These are phyloP conservation scores for Naganishia vaughanmartiniae DNA, from an alignment of 768 basidiomycete species.

Conservation along the genomic window DNA sequence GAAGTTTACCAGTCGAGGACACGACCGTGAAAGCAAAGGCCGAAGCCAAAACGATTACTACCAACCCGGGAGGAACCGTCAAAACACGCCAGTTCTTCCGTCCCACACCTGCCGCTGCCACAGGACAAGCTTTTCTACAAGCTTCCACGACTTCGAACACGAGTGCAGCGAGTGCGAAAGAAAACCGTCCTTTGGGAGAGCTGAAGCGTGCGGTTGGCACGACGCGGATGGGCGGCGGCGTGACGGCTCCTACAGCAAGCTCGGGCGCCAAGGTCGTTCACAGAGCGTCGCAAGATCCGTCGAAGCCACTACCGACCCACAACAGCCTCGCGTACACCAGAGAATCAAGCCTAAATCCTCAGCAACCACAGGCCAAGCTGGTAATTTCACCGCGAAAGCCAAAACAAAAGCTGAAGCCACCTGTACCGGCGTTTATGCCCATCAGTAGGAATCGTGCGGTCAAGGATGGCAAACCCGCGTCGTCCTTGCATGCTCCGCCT, in stretches of 20 bases:
- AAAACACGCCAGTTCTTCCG: slow-evolving; percentile 23
- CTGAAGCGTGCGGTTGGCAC: background rate
- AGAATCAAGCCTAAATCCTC: background rate
- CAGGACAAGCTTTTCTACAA: background rate
- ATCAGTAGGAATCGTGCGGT: slow-evolving; percentile 8
- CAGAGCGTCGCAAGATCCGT: background rate
- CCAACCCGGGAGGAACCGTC: slow-evolving; percentile 6
- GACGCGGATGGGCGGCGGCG: background rate
- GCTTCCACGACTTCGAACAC: slow-evolving; percentile 9
- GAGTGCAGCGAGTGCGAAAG: background rate
- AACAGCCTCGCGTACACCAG: background rate
- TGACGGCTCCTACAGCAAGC: slow-evolving; percentile 24
- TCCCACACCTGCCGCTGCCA: background rate
- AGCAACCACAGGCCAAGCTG: slow-evolving; percentile 25
- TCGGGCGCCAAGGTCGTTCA: slow-evolving; percentile 23
- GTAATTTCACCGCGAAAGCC: slow-evolving; percentile 23
- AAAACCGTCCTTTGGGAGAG: background rate
- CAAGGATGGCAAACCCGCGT: background rate
- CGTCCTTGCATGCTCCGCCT: background rate
- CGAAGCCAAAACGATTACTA: slow-evolving; percentile 6
- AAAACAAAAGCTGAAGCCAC: slow-evolving; percentile 25
- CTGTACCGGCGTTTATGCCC: slow-evolving; percentile 20
- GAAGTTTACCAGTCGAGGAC: background rate
- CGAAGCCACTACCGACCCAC: background rate
- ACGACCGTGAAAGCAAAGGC: background rate